Evolutionary conservation across 108 stramenopile species (phyloP), one percentile per base, ranked within the genome.

Genomic region (Discostella pseudostelligera): DNA sequence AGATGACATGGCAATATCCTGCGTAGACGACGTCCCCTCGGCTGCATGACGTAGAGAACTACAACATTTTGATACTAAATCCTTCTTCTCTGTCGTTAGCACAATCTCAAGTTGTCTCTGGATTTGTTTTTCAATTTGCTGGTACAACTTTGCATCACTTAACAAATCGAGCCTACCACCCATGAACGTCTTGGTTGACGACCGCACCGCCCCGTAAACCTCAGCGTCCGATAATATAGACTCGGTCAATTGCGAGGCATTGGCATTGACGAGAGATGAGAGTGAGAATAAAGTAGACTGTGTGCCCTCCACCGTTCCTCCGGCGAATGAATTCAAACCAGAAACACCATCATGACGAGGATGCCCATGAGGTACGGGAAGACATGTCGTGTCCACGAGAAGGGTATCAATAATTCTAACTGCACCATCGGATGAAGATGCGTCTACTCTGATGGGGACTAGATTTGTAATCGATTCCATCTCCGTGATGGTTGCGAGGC

Each of bases 101-200:
- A 62, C 75, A 11, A 76, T 64, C 12, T 45, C 17, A 13, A 87
- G 51, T 60, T 87, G 86, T 39, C 75, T 76, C 4, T 73, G 69
- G 39, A 90, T 62, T 56, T 90, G 89, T 9, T 81, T 55, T 59
- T 79, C 73, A 12, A 86, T 54, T n/a, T 49, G 29, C 19, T 50
- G 50, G 49, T 65, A 69, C 50, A 77, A 43, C 54, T 69, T 65
- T 68, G 75, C 22, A 83, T 71, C 71, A 40, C 35, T 14, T 28
- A 85, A 79, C 37, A 91, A 68, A 62, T 91, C 87, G 56, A 91
- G 42, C 10, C 75, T 53, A 39, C 90, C 80, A 12, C 83, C 83
- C 16, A 86, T 81, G 70, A 82, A 86, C 57, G 85, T 79, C 14
- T 82, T 83, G 20, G 78, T 76, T 20, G 79, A 80, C 32, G 86